phyloP scores from a whole-genome alignment of 192 early-diverging fungal species.

The Coemansia sp. region DNA sequence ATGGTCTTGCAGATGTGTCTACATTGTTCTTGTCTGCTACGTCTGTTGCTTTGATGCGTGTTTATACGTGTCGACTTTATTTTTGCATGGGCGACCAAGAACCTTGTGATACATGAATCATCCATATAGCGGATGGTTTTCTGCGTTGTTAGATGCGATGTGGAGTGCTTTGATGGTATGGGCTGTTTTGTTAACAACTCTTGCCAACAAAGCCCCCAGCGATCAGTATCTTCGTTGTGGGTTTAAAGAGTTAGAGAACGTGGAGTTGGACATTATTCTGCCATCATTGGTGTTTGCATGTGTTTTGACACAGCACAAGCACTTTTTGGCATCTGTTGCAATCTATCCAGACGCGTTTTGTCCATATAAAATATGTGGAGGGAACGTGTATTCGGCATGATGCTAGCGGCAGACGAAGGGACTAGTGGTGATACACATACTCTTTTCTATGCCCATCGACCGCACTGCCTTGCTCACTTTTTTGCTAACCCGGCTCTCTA shows the following conservation, averaged over 20 bases:
- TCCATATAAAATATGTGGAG: background rate
- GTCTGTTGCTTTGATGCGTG: background rate
- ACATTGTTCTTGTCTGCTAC: slow-evolving; percentile 15
- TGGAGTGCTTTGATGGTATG: background rate
- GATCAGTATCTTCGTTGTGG: slow-evolving; percentile 42
- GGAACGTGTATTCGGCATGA: slow-evolving; percentile 16
- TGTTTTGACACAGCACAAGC: background rate
- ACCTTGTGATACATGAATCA: background rate
- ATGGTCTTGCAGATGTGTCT: background rate
- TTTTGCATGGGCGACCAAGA: background rate
- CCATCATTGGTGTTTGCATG: slow-evolving; percentile 3
- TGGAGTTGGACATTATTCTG: background rate
- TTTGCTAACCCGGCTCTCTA: background rate
- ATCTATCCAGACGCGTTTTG: background rate
- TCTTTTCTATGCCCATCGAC: slow-evolving; percentile 51
- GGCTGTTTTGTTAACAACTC: background rate
- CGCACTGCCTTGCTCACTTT: slow-evolving; percentile 15
- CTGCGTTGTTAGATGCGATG: slow-evolving; percentile 14
- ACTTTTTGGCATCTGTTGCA: slow-evolving; percentile 18
- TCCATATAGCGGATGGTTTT: background rate
- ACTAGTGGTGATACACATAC: slow-evolving; percentile 71
- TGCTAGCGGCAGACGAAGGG: slow-evolving; percentile 50
- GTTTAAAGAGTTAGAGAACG: slow-evolving; percentile 35
- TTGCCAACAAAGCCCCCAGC: background rate
- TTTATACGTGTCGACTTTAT: background rate